Evolutionary conservation across 306 rosid species (phyloP).

Genomic region (Rosa rugosa): DNA sequence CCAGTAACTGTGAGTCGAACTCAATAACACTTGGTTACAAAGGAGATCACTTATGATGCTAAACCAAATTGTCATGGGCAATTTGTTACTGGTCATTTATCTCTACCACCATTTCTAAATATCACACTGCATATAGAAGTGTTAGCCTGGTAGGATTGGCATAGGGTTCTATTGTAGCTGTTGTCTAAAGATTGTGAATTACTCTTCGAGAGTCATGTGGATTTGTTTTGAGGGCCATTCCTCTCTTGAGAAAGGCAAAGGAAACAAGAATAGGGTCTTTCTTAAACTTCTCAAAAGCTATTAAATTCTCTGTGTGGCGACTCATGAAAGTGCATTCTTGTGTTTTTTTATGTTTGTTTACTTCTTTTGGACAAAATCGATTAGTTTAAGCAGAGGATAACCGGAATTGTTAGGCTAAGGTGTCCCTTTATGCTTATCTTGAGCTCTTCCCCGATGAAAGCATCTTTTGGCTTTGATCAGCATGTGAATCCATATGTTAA

Average conservation of each 20-base stretch:
- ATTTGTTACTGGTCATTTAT: neutral
- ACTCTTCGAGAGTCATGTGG: neutral
- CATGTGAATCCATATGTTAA: neutral
- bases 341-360: neutral
- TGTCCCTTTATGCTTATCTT: constrained; percentile 1
- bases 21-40: neutral
- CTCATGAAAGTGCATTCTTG: neutral
- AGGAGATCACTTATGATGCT: too few species aligned
- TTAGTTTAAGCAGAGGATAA: neutral
- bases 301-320: neutral
- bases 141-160: neutral
- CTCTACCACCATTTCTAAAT: neutral
- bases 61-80: too few species aligned
- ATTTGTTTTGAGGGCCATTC: neutral
- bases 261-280: neutral
- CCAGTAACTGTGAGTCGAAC: neutral
- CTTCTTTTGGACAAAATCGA: neutral
- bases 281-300: neutral
- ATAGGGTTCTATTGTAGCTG: neutral
- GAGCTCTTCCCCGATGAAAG: constrained; percentile 19
- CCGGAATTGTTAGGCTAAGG: neutral
- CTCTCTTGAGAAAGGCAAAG: neutral
- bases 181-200: constrained; percentile 1
- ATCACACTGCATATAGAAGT: neutral
- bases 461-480: constrained; percentile 7